These are phyloP conservation scores for Coemansia interrupta DNA, from an alignment of 192 early-diverging fungal species.

Conservation along the genomic window DNA sequence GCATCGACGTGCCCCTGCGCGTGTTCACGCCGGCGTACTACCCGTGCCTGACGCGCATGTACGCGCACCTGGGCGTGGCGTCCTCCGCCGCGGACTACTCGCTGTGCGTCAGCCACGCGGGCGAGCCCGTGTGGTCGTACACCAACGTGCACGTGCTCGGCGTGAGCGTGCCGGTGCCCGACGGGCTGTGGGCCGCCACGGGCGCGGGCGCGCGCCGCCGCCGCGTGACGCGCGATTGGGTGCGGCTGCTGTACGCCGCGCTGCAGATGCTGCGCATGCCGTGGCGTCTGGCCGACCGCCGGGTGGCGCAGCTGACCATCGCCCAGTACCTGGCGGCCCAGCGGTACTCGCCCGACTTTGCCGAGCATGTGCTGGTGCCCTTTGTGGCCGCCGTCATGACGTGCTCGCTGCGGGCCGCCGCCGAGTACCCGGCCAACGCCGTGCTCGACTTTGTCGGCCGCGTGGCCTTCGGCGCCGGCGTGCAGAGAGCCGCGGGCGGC, in stretches of 20 bases:
- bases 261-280: slow-evolving; percentile 17
- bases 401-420: slow-evolving; percentile 35
- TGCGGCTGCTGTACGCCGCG: slow-evolving; percentile 23
- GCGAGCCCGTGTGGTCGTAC: slow-evolving; percentile 38
- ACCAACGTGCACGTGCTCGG: slow-evolving; percentile 28
- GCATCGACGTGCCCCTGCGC: slow-evolving; percentile 52
- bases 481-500: slow-evolving; percentile 40
- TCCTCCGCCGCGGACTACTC: slow-evolving; percentile 47
- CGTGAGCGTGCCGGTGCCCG: slow-evolving; percentile 29
- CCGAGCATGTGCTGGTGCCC: slow-evolving; percentile 28
- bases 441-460: slow-evolving; percentile 37
- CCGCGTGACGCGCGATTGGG: slow-evolving; percentile 34
- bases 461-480: slow-evolving; percentile 26
- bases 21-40: slow-evolving; percentile 52
- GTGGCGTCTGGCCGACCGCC: neutral
- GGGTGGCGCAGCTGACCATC: slow-evolving; percentile 19
- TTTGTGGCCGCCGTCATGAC: slow-evolving; percentile 46
- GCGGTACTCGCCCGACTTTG: slow-evolving; percentile 19
- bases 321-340: slow-evolving; percentile 27
- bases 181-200: slow-evolving; percentile 3
- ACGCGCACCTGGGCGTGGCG: slow-evolving; percentile 31
- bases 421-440: slow-evolving; percentile 36
- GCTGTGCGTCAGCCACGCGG: slow-evolving; percentile 23
- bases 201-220: neutral
- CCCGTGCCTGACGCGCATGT: slow-evolving; percentile 37